Conservation (phyloP, 371 early-diverging fungal genomes). For the Rhizopus sp. region DNA sequence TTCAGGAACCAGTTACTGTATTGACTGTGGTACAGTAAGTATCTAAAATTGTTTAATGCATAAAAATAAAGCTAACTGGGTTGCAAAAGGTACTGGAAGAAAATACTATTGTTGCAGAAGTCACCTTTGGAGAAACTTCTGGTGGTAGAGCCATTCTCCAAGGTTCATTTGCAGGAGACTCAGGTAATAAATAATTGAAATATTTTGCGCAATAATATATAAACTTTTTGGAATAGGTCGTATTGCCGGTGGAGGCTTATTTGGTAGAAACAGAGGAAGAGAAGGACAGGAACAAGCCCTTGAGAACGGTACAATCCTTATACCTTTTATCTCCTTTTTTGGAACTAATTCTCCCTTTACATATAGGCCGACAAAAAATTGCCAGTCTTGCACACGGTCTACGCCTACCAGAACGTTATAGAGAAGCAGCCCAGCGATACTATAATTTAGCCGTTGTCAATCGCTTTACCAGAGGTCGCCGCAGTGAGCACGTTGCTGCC, state of each 20-base stretch:
- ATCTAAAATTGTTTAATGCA: neutral
- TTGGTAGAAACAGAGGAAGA: constrained; percentile 56
- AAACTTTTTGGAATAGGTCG: constrained; percentile 38
- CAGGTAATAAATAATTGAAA: constrained; percentile 25
- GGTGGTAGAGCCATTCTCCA: constrained; percentile 86
- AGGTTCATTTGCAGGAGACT: constrained; percentile 71
- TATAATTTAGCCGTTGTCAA: constrained; percentile 92
- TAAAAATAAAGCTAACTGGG: neutral
- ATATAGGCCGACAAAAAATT: constrained; percentile 60
- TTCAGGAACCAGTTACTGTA: constrained; percentile 66
- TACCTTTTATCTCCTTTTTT: constrained; percentile 13
- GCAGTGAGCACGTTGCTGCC: constrained; percentile 83
- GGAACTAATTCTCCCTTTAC: neutral
- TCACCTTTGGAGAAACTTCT: constrained; percentile 89
- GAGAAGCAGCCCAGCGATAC: constrained; percentile 89
- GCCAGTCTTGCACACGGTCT: constrained; percentile 69
- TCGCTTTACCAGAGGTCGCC: constrained; percentile 94
- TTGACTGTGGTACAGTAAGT: constrained; percentile 66
- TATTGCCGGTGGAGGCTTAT: constrained; percentile 57
- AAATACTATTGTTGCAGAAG: constrained; percentile 92
- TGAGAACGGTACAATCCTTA: constrained; percentile 51
- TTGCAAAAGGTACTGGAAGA: constrained; percentile 89
- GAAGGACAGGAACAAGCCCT: constrained; percentile 73
- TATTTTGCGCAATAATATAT: neutral
- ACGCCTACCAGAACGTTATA: constrained; percentile 73